phyloP scores from a whole-genome alignment of 805 yeast species.

The Saccharomycopsis javanensis region DNA sequence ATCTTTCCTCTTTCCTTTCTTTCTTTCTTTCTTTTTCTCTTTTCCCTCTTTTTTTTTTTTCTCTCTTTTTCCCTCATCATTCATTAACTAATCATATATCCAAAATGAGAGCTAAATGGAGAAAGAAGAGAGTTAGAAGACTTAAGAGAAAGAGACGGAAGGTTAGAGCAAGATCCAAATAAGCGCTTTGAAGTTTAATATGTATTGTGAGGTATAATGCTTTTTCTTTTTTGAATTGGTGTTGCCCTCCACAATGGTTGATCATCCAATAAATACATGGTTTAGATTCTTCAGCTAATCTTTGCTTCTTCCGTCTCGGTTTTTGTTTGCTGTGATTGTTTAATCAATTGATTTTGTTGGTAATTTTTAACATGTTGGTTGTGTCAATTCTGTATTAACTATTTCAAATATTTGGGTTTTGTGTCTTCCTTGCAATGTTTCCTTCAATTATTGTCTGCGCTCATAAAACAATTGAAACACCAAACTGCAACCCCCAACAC shows the following conservation, averaged over 20 bases:
- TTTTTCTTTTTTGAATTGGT: no score
- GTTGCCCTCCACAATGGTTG: no score
- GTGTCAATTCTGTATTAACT: background rate
- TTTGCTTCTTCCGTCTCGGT: background rate
- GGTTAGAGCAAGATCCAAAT: slow-evolving; percentile 99
- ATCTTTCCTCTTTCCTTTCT: no score
- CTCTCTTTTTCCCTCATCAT: background rate
- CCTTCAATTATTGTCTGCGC: slow-evolving; percentile 1
- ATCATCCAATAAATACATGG: background rate
- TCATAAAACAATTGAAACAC: background rate
- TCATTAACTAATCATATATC: slow-evolving; percentile 15
- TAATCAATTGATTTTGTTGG: background rate
- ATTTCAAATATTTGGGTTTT: background rate
- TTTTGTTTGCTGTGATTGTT: no score
- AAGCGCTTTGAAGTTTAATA: slow-evolving; percentile 36
- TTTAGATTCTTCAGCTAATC: background rate
- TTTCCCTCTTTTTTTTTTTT: background rate
- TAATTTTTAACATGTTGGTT: background rate
- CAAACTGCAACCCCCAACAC: background rate
- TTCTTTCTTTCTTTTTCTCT: background rate
- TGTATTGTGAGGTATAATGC: no score
- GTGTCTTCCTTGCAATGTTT: background rate
- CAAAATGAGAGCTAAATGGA: slow-evolving; percentile 94
- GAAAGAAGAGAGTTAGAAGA: slow-evolving; percentile 99
- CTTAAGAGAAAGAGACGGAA: slow-evolving; percentile 99